A percentile compares a stretch with the other conserved stretches of the same genome.
Conservation (phyloP, 306 rosid species). For the Delonix regia region DNA sequence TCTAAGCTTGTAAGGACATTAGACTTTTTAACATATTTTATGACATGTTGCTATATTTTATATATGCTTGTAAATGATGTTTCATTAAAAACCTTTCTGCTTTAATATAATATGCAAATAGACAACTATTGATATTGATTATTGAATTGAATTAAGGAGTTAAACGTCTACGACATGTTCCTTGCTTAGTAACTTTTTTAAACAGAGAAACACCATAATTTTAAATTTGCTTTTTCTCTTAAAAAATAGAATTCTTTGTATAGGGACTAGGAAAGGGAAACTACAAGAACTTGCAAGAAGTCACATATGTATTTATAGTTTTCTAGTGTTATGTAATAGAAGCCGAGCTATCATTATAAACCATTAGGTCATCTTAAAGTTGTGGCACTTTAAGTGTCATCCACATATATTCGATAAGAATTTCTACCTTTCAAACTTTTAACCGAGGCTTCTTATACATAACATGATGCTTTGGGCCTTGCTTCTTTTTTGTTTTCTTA, state of each 20-base stretch:
- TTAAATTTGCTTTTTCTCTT: slow-evolving; percentile 15
- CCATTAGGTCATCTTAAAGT: not conserved
- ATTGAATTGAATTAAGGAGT: not conserved
- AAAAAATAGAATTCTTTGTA: slow-evolving; percentile 14
- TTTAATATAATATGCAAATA: not conserved
- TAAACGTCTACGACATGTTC: not conserved
- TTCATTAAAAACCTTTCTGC: not conserved
- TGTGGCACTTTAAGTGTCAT: slow-evolving; percentile 9
- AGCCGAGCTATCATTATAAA: slow-evolving; percentile 10
- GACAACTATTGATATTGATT: not conserved
- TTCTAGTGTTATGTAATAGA: slow-evolving; percentile 18
- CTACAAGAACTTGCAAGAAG: slow-evolving; percentile 12
- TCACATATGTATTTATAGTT: not conserved
- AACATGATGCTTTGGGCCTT: slow-evolving; percentile 8
- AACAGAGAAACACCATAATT: not conserved
- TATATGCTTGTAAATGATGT: slow-evolving; percentile 11
- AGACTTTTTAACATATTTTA: slow-evolving; percentile 36
- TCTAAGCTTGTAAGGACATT: slow-evolving; percentile 91
- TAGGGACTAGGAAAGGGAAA: slow-evolving; percentile 12
- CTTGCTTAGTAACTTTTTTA: not conserved
- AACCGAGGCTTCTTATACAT: slow-evolving; percentile 16
- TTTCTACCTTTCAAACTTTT: slow-evolving; percentile 7
- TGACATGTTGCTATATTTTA: slow-evolving; percentile 28
- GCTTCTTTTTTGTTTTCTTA: not conserved
- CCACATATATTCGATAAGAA: not conserved